These are phyloP conservation scores for Hymenoscyphus repandus DNA, from an alignment of 2,329 filamentous ascomycete species.

Conservation along the genomic window DNA sequence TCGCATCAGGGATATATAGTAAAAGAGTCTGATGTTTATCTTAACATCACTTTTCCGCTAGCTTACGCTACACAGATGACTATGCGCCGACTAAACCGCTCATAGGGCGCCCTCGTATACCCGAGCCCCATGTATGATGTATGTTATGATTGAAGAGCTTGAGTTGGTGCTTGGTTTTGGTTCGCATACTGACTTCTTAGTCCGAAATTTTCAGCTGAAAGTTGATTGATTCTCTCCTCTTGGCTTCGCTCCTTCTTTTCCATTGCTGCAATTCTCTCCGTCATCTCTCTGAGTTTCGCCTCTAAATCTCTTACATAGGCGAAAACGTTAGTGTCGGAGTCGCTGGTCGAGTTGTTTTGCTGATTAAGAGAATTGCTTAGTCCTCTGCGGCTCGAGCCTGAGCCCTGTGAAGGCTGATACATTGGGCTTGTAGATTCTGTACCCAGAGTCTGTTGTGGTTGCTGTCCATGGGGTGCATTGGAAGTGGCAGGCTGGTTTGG, in stretches of 20 bases:
- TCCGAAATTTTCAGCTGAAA: constrained; percentile 26
- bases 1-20: background rate
- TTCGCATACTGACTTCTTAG: constrained; percentile 24
- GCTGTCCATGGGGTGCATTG: constrained; percentile 17
- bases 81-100: constrained; percentile 18
- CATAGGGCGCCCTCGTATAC: constrained; percentile 25
- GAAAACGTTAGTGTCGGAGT: constrained; percentile 64
- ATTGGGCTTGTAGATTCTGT: constrained; percentile 26
- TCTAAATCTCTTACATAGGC: constrained; percentile 68
- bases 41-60: constrained; percentile 23
- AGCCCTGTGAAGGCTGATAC: constrained; percentile 43
- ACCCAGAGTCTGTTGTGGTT: constrained; percentile 21
- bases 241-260: constrained; percentile 28
- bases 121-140: constrained; percentile 20
- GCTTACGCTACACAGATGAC: constrained; percentile 23
- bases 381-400: constrained; percentile 32
- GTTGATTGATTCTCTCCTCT: constrained; percentile 25
- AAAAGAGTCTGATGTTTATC: constrained; percentile 17
- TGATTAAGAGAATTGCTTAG: constrained; percentile 33
- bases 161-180: constrained; percentile 18
- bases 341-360: constrained; percentile 50
- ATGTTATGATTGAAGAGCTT: constrained; percentile 18
- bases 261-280: constrained; percentile 40
- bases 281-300: constrained; percentile 45
- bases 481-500: constrained; percentile 20